Conservation (phyloP, 2,329 filamentous ascomycete species). For the Alternaria ethzedia region DNA sequence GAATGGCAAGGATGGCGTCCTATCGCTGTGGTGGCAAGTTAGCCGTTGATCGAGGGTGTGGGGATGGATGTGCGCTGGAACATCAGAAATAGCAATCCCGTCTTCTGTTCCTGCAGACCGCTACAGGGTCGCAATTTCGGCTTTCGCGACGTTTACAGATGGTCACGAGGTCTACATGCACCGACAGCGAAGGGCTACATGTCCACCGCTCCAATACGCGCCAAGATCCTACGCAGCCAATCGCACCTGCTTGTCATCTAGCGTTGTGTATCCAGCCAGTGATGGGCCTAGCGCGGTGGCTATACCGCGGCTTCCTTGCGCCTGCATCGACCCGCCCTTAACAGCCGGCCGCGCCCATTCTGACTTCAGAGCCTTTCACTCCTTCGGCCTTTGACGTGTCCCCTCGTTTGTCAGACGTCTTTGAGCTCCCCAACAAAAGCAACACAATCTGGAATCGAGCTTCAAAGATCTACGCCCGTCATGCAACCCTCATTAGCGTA, state of each 20-base stretch:
- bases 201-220: constrained; percentile 6
- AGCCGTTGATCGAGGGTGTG: constrained; percentile 3
- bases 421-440: constrained; percentile 1
- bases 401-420: constrained; percentile 14
- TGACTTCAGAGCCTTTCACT: constrained; percentile 12
- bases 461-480: constrained; percentile 4
- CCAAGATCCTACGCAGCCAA: constrained; percentile 16
- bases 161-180: not conserved
- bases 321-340: constrained; percentile 19
- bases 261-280: constrained; percentile 11
- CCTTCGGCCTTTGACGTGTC: constrained; percentile 2
- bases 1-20: not conserved
- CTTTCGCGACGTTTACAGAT: not conserved
- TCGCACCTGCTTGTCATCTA: constrained; percentile 1
- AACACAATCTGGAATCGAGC: not conserved
- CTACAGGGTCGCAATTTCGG: constrained; percentile 1
- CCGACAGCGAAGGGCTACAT: constrained; percentile 12
- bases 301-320: constrained; percentile 22
- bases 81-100: not conserved
- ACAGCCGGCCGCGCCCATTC: constrained; percentile 18
- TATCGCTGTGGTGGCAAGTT: constrained; percentile 6
- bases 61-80: not conserved
- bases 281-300: constrained; percentile 16
- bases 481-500: constrained; percentile 17
- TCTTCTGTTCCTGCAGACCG: constrained; percentile 7